Evolutionary conservation across 345 rosid genomes (phyloP), one percentile per base, ranked within the genome.

Genomic region (Rhodamnia argentea): DNA sequence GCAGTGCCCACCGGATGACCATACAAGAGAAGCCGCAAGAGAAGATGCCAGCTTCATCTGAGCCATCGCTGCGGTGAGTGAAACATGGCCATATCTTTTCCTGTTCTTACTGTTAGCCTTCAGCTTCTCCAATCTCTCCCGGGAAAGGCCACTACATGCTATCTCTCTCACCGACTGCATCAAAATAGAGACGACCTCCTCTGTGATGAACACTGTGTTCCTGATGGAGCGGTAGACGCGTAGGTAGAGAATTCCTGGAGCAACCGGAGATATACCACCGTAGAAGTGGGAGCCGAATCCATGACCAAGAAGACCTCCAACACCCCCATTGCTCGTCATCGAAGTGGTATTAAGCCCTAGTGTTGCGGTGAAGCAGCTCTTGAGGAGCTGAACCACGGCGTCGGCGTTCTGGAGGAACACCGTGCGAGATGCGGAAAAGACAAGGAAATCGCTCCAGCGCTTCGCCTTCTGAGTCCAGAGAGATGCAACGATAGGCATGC

Each of bases 381-480:
- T 93, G 86, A 97, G 94, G 81, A 97, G 95, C 93, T 96, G 98
- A 88, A 94, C 96, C 26, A 95, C 94, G 56, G 98, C 96, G 75
- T 97, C 97, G 55, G 88, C 90, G 87, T 92, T 92, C 86, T 97
- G 99, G 87, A 96, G 95, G 91, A 97, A 97, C 90, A 95, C 97
- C 4, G 99, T 95, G 47, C 98, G 94, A 44, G 99, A 96, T n/a
- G 99, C 99, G 88, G 96, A 95, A 88, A 97, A 97, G 84, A 94
- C 93, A 75, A 97, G 96, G 88, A 93, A 96, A 89, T 95, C 99
- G 60, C 94, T 94, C 99, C 99, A 97, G 53, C 98, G 98, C 90
- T 91, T 97, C 18, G 96, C 99, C 92, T 97, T 96, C 91, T 96
- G 99, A 76, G 98, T 92, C 99, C 99, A 97, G 40, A 97, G 86